phyloP scores from a whole-genome alignment of 768 basidiomycete species.

The Mycena rebaudengoi region DNA sequence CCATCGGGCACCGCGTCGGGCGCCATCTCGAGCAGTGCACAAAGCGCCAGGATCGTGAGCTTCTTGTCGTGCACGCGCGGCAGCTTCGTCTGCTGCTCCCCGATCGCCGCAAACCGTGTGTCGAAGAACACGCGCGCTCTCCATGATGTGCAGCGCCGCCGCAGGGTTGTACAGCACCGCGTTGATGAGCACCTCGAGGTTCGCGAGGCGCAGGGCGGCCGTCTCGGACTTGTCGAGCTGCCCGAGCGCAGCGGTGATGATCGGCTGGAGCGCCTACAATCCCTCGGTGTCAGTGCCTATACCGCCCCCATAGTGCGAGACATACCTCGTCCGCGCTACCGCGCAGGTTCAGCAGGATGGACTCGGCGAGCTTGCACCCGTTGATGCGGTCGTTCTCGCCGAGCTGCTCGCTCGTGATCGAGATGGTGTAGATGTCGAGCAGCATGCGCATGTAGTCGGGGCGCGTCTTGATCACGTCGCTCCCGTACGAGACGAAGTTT shows the following conservation, averaged over 20 bases:
- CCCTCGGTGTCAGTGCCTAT: slow-evolving; percentile 4
- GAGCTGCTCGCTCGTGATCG: slow-evolving; percentile 72
- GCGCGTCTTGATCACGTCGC: slow-evolving; percentile 75
- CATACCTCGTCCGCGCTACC: slow-evolving; percentile 82
- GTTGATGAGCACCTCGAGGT: slow-evolving; percentile 86
- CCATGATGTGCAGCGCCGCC: slow-evolving; percentile 80
- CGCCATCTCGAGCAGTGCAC: slow-evolving; percentile 78
- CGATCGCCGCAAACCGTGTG: slow-evolving; percentile 83
- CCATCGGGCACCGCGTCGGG: slow-evolving; percentile 61
- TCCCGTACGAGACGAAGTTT: slow-evolving; percentile 88
- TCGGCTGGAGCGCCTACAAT: slow-evolving; percentile 66
- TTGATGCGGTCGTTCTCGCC: slow-evolving; percentile 88
- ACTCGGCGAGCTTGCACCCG: slow-evolving; percentile 87
- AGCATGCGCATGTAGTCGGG: slow-evolving; percentile 82
- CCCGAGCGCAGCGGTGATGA: slow-evolving; percentile 68
- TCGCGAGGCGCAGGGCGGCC: slow-evolving; percentile 71
- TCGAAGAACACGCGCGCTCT: slow-evolving; percentile 82
- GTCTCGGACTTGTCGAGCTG: slow-evolving; percentile 72
- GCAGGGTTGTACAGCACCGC: slow-evolving; percentile 84
- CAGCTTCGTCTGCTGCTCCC: slow-evolving; percentile 60
- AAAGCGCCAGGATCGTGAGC: slow-evolving; percentile 78
- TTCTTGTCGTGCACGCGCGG: slow-evolving; percentile 94
- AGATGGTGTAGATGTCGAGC: slow-evolving; percentile 83
- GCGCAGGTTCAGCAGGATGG: slow-evolving; percentile 79
- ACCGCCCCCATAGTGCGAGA: slow-evolving; percentile 12